These are phyloP conservation scores for Tricladium varicosporioides DNA, from an alignment of 2,329 filamentous ascomycete species.

Conservation along the genomic window DNA sequence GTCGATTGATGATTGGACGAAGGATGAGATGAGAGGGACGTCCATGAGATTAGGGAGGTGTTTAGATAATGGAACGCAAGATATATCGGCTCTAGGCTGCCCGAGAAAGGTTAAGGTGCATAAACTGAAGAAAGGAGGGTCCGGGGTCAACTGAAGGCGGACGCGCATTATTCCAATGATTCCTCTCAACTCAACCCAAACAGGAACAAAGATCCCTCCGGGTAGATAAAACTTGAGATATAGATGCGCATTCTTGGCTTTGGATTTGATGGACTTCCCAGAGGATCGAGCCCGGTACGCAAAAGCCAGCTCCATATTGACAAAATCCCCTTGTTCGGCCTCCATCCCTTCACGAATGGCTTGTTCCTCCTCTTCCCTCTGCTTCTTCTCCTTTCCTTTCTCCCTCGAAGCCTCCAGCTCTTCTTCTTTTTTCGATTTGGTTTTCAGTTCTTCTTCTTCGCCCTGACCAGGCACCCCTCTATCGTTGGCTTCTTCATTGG, in stretches of 20 bases:
- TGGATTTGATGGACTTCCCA: conserved; percentile 56
- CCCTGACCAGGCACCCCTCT: conserved; percentile 44
- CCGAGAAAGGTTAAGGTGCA: conserved; percentile 74
- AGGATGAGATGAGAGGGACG: conserved; percentile 70
- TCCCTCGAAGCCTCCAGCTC: conserved; percentile 34
- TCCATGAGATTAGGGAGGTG: conserved; percentile 73
- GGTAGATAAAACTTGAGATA: conserved; percentile 69
- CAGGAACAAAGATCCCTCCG: conserved; percentile 52
- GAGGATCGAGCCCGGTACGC: conserved; percentile 66
- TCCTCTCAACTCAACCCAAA: conserved; percentile 74
- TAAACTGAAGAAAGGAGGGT: conserved; percentile 74
- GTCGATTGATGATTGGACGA: conserved; percentile 72
- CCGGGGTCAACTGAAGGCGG: conserved; percentile 69
- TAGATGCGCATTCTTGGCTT: conserved; percentile 71
- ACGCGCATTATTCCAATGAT: conserved; percentile 69
- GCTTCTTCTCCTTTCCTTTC: conserved; percentile 26
- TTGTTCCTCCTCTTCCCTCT: conserved; percentile 39
- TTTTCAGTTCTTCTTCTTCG: conserved; percentile 29
- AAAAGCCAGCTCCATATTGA: conserved; percentile 74
- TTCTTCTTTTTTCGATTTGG: conserved; percentile 35
- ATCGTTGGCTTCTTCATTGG: conserved; percentile 46
- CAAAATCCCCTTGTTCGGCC: conserved; percentile 74
- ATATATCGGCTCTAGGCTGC: conserved; percentile 69
- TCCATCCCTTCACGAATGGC: conserved; percentile 58
- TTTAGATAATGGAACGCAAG: conserved; percentile 68